A percentile compares a stretch with the other conserved stretches of the same genome.
phyloP scores from a whole-genome alignment of 164 flowering plant species.

The Nymphaea thermarum region DNA sequence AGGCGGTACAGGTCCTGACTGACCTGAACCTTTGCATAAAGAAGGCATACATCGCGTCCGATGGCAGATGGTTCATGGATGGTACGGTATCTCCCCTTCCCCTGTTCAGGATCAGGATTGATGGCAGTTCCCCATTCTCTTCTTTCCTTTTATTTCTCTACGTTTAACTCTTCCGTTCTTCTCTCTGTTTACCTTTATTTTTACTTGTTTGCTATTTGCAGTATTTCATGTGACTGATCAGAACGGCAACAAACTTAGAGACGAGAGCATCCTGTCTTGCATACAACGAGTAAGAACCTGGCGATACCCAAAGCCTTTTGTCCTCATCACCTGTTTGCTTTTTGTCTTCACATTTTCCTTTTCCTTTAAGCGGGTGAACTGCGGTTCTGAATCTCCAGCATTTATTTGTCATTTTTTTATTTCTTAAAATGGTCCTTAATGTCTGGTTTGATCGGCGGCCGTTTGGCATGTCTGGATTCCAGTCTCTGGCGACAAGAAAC shows the following conservation, averaged over 20 bases:
- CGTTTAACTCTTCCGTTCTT: not conserved
- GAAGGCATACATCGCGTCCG: conserved; percentile 88
- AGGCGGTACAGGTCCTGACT: conserved; percentile 75
- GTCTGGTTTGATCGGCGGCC: not conserved
- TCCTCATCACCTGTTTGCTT: no score
- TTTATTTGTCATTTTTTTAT: not conserved
- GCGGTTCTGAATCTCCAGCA: no score
- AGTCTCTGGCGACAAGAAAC: conserved; percentile 62
- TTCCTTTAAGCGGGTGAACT: no score
- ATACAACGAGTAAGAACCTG: conserved; percentile 54
- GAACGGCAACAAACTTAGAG: conserved; percentile 70
- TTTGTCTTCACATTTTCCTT: no score
- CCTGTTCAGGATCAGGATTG: not conserved
- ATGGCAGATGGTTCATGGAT: conserved; percentile 97
- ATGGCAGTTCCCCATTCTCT: not conserved
- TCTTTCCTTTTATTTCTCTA: no score
- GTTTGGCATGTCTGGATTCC: conserved; percentile 8
- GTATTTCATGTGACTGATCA: conserved; percentile 91
- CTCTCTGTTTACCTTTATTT: no score
- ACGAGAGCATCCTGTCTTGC: conserved; percentile 58
- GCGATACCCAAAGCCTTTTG: no score
- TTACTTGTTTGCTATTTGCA: conserved; percentile 15
- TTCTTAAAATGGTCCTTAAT: not conserved
- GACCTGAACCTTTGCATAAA: conserved; percentile 67
- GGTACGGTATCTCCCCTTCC: conserved; percentile 24